These are phyloP conservation scores for Fusarium sp. DNA, from an alignment of 2,329 filamentous ascomycete genomes.

Conservation along the genomic window DNA sequence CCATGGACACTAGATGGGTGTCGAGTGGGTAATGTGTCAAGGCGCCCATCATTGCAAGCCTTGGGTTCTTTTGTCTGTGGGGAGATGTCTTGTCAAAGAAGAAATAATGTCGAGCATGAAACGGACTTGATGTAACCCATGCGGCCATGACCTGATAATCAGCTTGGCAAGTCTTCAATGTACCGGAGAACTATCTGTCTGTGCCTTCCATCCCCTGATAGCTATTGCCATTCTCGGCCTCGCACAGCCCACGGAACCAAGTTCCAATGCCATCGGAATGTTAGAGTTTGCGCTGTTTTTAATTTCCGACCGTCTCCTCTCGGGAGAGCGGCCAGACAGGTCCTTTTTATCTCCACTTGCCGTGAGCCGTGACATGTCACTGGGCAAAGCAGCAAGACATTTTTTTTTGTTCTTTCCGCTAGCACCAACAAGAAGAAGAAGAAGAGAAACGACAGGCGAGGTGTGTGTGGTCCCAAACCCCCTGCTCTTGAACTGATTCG, in stretches of 20 bases:
- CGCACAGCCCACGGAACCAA: not conserved
- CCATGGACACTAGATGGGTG: not conserved
- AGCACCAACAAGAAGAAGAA: not conserved
- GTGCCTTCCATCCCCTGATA: not conserved
- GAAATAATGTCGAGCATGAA: not conserved
- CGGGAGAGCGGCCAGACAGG: not conserved
- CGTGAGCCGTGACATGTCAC: not conserved
- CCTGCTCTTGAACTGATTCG: constrained; percentile 1
- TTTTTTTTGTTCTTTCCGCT: not conserved
- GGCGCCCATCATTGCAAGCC: not conserved
- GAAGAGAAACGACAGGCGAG: not conserved
- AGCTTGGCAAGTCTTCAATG: not conserved
- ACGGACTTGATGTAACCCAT: not conserved
- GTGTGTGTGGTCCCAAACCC: not conserved
- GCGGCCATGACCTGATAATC: not conserved
- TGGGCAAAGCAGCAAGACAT: not conserved
- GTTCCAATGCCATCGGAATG: not conserved
- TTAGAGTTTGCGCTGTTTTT: not conserved
- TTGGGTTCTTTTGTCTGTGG: not conserved
- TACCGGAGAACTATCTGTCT: not conserved
- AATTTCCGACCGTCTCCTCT: not conserved
- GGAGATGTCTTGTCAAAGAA: not conserved
- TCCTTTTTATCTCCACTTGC: not conserved
- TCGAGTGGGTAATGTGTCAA: not conserved
- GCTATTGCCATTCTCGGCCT: not conserved